Conservation (phyloP, 2,329 filamentous ascomycete genomes). For the Calonectria hongkongensis region DNA sequence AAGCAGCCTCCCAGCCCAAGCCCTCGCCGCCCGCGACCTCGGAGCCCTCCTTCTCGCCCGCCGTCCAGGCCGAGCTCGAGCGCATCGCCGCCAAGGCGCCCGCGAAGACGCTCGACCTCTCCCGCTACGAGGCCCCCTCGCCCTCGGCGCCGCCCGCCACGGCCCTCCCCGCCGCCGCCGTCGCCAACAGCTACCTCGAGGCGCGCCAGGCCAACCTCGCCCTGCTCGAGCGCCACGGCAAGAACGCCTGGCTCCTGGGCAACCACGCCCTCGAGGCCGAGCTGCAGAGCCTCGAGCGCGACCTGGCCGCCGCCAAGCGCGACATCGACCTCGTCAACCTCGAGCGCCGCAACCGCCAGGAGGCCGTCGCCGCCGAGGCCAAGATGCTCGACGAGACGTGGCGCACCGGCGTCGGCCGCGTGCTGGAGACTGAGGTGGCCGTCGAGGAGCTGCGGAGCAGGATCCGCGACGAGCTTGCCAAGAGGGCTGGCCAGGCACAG, state of each 20-base stretch:
- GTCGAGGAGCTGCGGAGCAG: conserved; percentile 82
- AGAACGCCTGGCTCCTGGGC: conserved; percentile 92
- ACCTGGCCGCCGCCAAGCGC: conserved; percentile 80
- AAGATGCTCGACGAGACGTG: conserved; percentile 84
- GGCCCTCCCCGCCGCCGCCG: conserved; percentile 74
- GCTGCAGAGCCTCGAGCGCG: conserved; percentile 78
- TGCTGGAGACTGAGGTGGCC: conserved; percentile 91
- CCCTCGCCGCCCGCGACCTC: conserved; percentile 72
- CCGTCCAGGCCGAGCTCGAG: conserved; percentile 80
- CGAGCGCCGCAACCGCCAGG: conserved; percentile 81
- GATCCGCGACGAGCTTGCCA: conserved; percentile 78
- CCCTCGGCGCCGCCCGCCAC: conserved; percentile 71
- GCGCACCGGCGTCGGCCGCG: conserved; percentile 84
- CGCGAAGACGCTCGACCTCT: conserved; percentile 78
- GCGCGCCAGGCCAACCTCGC: conserved; percentile 75
- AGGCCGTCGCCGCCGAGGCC: conserved; percentile 83
- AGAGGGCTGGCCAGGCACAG: conserved; percentile 44
- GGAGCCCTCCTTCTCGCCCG: conserved; percentile 76
- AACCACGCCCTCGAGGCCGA: conserved; percentile 88
- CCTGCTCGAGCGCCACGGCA: conserved; percentile 87
- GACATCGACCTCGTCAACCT: conserved; percentile 85
- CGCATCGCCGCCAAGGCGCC: conserved; percentile 72
- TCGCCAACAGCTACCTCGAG: conserved; percentile 70
- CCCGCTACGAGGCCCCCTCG: conserved; percentile 84
- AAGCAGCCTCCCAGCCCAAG: conserved; percentile 69